Conservation (phyloP, 441 rosid genomes). For the Gossypium davidsonii region DNA sequence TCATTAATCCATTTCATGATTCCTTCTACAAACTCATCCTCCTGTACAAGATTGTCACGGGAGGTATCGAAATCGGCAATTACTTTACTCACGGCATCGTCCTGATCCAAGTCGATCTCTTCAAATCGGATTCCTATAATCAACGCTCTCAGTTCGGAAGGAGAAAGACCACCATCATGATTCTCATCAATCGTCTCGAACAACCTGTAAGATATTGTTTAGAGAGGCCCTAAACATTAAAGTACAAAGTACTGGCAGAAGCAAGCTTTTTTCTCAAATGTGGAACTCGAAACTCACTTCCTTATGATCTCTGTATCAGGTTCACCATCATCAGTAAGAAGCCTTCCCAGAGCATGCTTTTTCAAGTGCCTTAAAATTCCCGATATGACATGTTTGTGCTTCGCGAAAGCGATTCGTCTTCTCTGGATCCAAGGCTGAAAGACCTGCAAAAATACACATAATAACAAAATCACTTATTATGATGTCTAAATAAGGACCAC, state of each 20-base stretch:
- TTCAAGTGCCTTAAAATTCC: conserved; percentile 61
- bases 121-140: conserved; percentile 76
- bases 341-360: conserved; percentile 61
- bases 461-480: conserved; percentile 11
- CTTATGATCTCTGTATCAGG: conserved; percentile 40
- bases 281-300: conserved; percentile 35
- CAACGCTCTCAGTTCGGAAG: conserved; percentile 66
- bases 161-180: conserved; percentile 45
- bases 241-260: background rate
- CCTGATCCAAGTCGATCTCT: conserved; percentile 65
- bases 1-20: conserved; percentile 55
- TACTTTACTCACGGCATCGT: conserved; percentile 56
- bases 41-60: conserved; percentile 34
- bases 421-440: conserved; percentile 72
- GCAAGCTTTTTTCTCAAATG: background rate
- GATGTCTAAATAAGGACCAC: background rate
- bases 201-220: conserved; percentile 41
- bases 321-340: conserved; percentile 50
- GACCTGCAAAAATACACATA: conserved; percentile 39
- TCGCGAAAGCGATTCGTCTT: conserved; percentile 53
- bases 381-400: conserved; percentile 64
- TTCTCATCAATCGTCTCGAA: conserved; percentile 64
- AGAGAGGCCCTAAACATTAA: conserved; percentile 9
- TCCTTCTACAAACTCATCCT: conserved; percentile 51
- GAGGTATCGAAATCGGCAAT: conserved; percentile 69